Evolutionary conservation across 2,329 filamentous ascomycete species (phyloP), one percentile per base, ranked within the genome.

Genomic region (Magnaporthales sp.): DNA sequence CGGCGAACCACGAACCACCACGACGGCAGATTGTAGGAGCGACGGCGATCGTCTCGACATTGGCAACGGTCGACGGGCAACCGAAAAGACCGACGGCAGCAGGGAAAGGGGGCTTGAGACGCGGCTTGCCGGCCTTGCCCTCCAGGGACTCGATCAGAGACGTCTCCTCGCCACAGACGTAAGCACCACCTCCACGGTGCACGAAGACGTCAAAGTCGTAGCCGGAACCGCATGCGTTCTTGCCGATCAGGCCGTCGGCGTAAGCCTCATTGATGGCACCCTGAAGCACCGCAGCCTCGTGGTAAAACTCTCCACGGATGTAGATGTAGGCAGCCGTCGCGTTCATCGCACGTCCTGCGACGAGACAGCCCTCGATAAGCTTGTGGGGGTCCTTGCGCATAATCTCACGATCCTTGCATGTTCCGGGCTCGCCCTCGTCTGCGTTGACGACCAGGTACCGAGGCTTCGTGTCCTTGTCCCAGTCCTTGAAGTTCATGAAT

Each of bases 301-400:
- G 88, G 77, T 97, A 92, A 79, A 99, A 99, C 80, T 99, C 95
- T 77, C 95, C 95, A 77, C 95, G 93, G 74, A 99, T 99, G 80
- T 99, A 99, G 78, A 99, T 99, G 82, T 99, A 99, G 72, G 95
- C 95, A 68, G 95, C 95, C 63, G 92, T 95, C 76, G 93, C 95
- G 82, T 99, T 99, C 95, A 99, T 99, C 76, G 95, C 93, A 76
- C 95, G 91, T 65, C 95, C 95, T 72, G 95, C 93, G 63, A 99
- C 90, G 70, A 99, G 84, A 80, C 95, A 99, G 77, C 95, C 95
- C 82, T 99, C 95, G 76, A 99, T 84, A 71, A 99, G 91, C 86
- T 99, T 99, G 85, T 99, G 95, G 70, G 95, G 95, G 78, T 99
- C 95, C 83, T 99, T 99, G 81, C 95, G 93, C 95, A 99, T 99